Base-by-base conservation (phyloP, 371 early-diverging fungal genomes). In the Mycotypha africana region DNA sequence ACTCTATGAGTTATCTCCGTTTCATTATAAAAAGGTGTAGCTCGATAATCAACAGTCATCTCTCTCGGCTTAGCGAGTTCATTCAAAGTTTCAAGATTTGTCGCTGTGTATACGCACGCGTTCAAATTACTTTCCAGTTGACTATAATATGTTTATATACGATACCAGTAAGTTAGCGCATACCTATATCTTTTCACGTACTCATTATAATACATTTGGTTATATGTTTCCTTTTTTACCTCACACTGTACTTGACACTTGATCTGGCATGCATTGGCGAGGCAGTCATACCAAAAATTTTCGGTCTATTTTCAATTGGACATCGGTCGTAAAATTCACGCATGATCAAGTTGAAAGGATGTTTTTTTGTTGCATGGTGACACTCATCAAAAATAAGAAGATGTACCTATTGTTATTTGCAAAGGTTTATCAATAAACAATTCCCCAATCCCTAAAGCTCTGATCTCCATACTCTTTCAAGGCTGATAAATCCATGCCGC, bases 251-350 rank as follows among this genome's bases (percentile, higher is more conserved):
- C 16, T 66, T 53, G 0, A 74, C 61, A 25, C 53, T 63, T 9
- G 76, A 60, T 38, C 64, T 65, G 1, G 77, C 54, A 33, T 78
- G 71, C 48, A 82, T 65, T 5, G 96, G 93, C 5, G 92, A 93
- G 2, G 97, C 95, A 0, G 97, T 94, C 91, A 97, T 89, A 6
- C 93, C 93, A 62, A 95, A 91, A 0, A 95, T 74, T 50, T 83
- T 85, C 8, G 95, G 95, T 16, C 84, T 61, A 5, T 73, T 57
- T 1, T 60, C 58, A 0, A 45, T 42, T 0, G 69, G 66, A 20
- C 74, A 65, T n/a, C 56, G 50, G 36, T 79, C 71, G 55, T 93
- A 94, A 57, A 89, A 89, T 45, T 89, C 81, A 16, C 77, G 68
- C 91, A 95, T 92, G 30, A 96, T 86, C 24, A 81, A 59, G 47